phyloP scores from a whole-genome alignment of 2,329 filamentous ascomycete genomes.

The Diplodia sapinea region DNA sequence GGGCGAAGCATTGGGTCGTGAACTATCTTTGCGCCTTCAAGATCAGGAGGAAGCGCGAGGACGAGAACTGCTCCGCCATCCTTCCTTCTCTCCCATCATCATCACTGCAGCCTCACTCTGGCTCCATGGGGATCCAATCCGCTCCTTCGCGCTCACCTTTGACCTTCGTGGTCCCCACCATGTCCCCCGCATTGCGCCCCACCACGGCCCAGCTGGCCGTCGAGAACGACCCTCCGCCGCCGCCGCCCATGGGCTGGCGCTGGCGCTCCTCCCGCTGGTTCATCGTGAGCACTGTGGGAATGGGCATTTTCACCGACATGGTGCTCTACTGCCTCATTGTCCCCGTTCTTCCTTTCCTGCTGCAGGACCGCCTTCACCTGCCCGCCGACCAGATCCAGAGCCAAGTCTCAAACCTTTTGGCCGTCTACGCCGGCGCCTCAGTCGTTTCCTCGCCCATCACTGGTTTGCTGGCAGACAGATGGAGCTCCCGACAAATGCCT shows the following conservation, averaged over 20 bases:
- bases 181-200: conserved; percentile 28
- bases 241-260: conserved; percentile 44
- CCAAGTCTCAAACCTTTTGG: conserved; percentile 60
- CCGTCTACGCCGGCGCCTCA: conserved; percentile 61
- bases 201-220: conserved; percentile 6
- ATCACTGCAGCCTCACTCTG: neutral
- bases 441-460: conserved; percentile 59
- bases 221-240: conserved; percentile 14
- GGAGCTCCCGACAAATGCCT: conserved; percentile 59
- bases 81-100: neutral
- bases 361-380: conserved; percentile 57
- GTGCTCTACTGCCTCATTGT: conserved; percentile 66
- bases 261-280: conserved; percentile 66
- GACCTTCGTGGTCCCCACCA: conserved; percentile 26
- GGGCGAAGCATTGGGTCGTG: conserved; percentile 25
- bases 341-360: conserved; percentile 64
- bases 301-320: conserved; percentile 63
- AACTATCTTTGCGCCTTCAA: conserved; percentile 18
- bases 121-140: conserved; percentile 29
- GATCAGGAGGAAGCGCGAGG: conserved; percentile 11
- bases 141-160: conserved; percentile 25
- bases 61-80: neutral
- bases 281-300: conserved; percentile 62
- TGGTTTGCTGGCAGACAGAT: conserved; percentile 62
- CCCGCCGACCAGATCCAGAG: conserved; percentile 58